Percentiles rank a stretch among this genome's conserved stretches.
These are phyloP conservation scores for Physocladia obscura DNA, from an alignment of 192 early-diverging fungal species.

Conservation along the genomic window DNA sequence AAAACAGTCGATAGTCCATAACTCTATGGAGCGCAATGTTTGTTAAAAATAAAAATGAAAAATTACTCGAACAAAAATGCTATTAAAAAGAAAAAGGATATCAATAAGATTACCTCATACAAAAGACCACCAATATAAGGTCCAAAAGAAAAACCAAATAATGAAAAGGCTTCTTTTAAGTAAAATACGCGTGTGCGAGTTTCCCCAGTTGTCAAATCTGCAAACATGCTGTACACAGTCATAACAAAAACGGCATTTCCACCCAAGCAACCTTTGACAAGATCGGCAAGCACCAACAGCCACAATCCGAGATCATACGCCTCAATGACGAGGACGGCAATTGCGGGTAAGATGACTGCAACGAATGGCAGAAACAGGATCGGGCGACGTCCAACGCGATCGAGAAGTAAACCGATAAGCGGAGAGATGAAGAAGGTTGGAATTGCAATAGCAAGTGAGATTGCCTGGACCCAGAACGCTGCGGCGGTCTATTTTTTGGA, in stretches of 20 bases:
- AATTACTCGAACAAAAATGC: neutral
- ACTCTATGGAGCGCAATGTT: slow-evolving; percentile 5
- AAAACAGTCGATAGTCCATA: slow-evolving; percentile 37
- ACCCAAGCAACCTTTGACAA: slow-evolving; percentile 42
- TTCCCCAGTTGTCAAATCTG: slow-evolving; percentile 33
- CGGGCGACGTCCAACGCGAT: slow-evolving; percentile 40
- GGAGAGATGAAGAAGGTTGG: slow-evolving; percentile 42
- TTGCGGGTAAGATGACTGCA: slow-evolving; percentile 10
- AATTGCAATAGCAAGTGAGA: slow-evolving; percentile 30
- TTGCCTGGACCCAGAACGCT: slow-evolving; percentile 36
- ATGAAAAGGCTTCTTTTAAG: slow-evolving; percentile 37
- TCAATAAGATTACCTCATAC: slow-evolving; percentile 24
- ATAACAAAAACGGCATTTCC: slow-evolving; percentile 34
- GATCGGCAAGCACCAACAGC: slow-evolving; percentile 20
- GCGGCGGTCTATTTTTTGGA: slow-evolving; percentile 10
- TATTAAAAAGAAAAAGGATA: neutral
- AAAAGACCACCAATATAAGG: slow-evolving; percentile 43
- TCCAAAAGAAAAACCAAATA: slow-evolving; percentile 38
- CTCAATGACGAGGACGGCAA: neutral
- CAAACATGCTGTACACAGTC: slow-evolving; percentile 36
- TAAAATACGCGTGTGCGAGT: slow-evolving; percentile 35
- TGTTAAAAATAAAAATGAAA: slow-evolving; percentile 8
- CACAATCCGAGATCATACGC: neutral
- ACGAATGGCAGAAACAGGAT: slow-evolving; percentile 26
- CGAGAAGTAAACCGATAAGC: slow-evolving; percentile 35